These are phyloP conservation scores for Hyaloscypha hepaticicola DNA, from an alignment of 495 filamentous ascomycete genomes.

Conservation along the genomic window DNA sequence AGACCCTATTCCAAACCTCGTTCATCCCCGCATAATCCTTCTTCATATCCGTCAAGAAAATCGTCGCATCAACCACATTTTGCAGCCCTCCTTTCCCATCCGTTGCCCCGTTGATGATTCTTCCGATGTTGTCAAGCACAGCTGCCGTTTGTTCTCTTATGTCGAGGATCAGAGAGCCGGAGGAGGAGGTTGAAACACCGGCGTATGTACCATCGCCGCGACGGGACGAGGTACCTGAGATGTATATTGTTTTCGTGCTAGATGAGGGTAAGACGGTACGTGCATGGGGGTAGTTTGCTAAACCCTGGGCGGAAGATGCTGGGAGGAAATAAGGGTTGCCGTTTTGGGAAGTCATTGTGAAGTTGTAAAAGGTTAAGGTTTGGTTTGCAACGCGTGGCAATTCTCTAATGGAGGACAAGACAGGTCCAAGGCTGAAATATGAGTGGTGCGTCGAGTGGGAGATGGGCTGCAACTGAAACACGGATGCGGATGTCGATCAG, in stretches of 20 bases:
- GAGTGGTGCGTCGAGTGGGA: background rate
- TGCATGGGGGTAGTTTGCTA: slow-evolving; percentile 13
- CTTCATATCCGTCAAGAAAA: slow-evolving; percentile 20
- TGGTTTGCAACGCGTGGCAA: too few species aligned
- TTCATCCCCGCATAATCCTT: slow-evolving; percentile 17
- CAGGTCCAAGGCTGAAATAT: background rate
- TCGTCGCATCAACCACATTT: slow-evolving; percentile 9
- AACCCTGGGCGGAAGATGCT: slow-evolving; percentile 6
- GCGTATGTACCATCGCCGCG: slow-evolving; percentile 12
- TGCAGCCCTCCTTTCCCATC: slow-evolving; percentile 5
- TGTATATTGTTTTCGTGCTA: background rate
- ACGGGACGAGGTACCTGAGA: slow-evolving; percentile 10
- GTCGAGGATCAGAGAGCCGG: slow-evolving; percentile 1
- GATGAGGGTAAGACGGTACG: slow-evolving; percentile 2
- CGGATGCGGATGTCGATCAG: background rate
- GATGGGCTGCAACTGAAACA: background rate
- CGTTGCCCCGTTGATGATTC: slow-evolving; percentile 9
- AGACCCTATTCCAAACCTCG: slow-evolving; percentile 8
- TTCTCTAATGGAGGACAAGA: too few species aligned
- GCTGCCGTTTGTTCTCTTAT: slow-evolving; percentile 9
- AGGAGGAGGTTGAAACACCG: background rate
- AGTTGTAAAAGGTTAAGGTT: too few species aligned
- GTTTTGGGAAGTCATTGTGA: slow-evolving; percentile 3
- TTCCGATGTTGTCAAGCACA: slow-evolving; percentile 10
- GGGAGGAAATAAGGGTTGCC: slow-evolving; percentile 11